Evolutionary conservation across 176 grass and related monocot genomes (phyloP), one percentile per base, ranked within the genome.

Genomic region (Avena insularis): DNA sequence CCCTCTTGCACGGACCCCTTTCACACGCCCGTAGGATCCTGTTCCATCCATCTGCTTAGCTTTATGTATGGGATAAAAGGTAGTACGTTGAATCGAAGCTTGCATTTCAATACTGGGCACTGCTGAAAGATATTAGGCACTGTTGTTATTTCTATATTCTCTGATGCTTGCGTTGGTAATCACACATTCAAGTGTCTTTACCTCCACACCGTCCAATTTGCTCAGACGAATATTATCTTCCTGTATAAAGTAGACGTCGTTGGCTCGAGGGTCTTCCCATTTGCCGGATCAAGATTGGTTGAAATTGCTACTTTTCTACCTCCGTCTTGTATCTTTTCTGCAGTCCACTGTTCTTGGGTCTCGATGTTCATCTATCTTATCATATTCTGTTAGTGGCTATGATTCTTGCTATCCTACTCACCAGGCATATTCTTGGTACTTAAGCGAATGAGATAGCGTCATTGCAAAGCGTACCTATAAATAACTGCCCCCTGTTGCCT

Each of bases 171-270:
- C 54, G 51, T 59, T 21, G 74, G 46, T 82, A 48, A 85, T 79
- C 49, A 49, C 79, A 55, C 80, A 40, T 69, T 51, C 54, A 23
- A 27, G 31, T 2, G 73, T 54, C 89, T 93, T 82, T 88, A 90
- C 78, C 69, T 83, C 77, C 14, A 3, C 2, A 49, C 88, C 86
- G 78, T 80, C 85, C 86, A 90, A 83, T 86, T 83, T 90, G 88
- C 83, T 71, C 51, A 0, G 12, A n/a, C 29, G 92, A 88, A 93
- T 90, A 78, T 77, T 67, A 56, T 69, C 40, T 70, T 54, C 71
- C 11, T 13, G 40, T 21, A 13, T 56, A 90, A 91, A 90, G 86
- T 29, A 55, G 79, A 71, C 35, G n/a, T 90, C 70, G 74, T 12
- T 56, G 61, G 31, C 33, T 74, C 9, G 1, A 27, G 2, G 47